Evolutionary conservation across 2,329 filamentous ascomycete species (phyloP).

Genomic region (Tolypocladium cylindrosporum): DNA sequence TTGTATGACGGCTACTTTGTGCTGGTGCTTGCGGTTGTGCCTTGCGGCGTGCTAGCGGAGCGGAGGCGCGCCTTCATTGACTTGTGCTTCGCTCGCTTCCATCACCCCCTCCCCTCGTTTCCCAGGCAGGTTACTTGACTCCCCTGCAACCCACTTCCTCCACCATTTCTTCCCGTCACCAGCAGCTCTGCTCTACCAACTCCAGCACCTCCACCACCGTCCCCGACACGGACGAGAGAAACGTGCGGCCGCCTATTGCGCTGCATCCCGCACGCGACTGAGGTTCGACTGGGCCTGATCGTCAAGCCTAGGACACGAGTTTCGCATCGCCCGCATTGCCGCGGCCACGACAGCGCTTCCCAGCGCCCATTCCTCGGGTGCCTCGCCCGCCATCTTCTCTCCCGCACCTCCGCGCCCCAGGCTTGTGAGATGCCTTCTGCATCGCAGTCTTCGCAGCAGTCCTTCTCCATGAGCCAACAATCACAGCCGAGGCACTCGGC

Average conservation of each 20-base stretch:
- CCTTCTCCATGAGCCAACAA: slow-evolving; percentile 47
- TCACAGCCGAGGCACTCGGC: slow-evolving; percentile 30
- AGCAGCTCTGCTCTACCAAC: neutral
- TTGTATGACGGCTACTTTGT: too few species aligned
- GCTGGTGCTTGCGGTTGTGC: too few species aligned
- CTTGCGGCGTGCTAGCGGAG: neutral
- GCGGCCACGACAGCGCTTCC: neutral
- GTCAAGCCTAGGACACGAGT: neutral
- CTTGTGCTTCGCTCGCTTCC: neutral
- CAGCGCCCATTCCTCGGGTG: neutral
- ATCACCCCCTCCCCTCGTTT: neutral
- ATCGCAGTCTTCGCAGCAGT: slow-evolving; percentile 45
- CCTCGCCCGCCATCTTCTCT: neutral
- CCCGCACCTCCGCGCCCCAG: neutral
- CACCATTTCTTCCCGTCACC: neutral
- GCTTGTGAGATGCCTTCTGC: slow-evolving; percentile 26
- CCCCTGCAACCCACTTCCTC: neutral
- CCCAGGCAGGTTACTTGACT: neutral
- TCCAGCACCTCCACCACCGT: neutral
- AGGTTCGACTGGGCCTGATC: neutral
- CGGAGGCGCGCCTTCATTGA: neutral
- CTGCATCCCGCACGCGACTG: neutral
- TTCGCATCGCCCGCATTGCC: neutral
- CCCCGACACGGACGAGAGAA: neutral
- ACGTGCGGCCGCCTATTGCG: neutral